Evolutionary conservation across 176 grass and related monocot species (phyloP).

Genomic region (Bolboschoenus planiculmis): DNA sequence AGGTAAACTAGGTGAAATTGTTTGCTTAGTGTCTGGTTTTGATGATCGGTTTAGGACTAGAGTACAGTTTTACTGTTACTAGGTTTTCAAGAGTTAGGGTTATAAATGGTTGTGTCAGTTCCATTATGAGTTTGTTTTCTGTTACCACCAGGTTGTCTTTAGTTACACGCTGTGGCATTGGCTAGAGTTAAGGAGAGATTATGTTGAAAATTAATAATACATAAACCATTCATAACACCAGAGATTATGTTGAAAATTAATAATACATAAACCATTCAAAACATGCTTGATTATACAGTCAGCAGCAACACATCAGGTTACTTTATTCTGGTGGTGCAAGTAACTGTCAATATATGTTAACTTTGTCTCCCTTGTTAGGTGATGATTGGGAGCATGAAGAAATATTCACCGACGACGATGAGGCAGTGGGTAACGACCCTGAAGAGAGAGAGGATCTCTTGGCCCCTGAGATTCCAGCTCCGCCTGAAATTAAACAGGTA

Average conservation of each 20-base stretch:
- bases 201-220: neutral
- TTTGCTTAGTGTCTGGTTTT: neutral
- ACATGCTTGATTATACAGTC: neutral
- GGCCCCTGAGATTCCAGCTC: constrained; percentile 67
- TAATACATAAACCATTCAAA: no score
- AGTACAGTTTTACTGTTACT: neutral
- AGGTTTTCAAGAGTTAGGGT: neutral
- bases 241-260: neutral
- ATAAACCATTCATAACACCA: no score
- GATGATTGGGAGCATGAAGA: constrained; percentile 96
- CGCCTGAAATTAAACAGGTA: constrained; percentile 90
- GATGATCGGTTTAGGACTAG: neutral
- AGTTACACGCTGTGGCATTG: no score
- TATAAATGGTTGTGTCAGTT: neutral
- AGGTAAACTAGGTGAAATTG: constrained; percentile 39
- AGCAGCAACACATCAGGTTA: neutral
- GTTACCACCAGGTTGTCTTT: neutral
- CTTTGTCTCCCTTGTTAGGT: constrained; percentile 37
- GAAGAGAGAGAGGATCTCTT: constrained; percentile 71
- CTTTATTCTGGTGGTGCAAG: neutral
- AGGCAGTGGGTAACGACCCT: constrained; percentile 55
- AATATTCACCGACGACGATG: constrained; percentile 89
- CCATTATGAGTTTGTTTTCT: neutral
- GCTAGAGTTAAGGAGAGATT: neutral
- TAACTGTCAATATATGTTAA: neutral